Evolutionary conservation across 2,329 filamentous ascomycete species (phyloP).

Genomic region (Penicillium sp.): DNA sequence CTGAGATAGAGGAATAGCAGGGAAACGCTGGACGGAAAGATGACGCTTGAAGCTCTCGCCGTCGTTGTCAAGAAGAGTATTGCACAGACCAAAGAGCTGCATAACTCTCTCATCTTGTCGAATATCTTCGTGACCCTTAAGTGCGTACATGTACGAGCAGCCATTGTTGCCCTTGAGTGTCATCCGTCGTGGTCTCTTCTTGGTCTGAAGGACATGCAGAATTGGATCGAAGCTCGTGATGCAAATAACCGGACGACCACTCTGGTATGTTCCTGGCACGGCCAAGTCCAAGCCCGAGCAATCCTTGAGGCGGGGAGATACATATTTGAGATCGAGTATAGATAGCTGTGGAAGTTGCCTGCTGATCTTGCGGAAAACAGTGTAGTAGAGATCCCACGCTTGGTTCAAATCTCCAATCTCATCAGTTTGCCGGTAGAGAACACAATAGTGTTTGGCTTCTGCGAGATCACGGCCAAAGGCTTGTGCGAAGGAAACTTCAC

Average conservation of each 20-base stretch:
- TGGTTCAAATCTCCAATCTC: constrained; percentile 95
- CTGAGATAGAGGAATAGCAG: constrained; percentile 94
- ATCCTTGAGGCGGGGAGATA: constrained; percentile 87
- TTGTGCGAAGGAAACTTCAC: constrained; percentile 96
- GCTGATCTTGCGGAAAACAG: constrained; percentile 93
- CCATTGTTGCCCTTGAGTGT: constrained; percentile 88
- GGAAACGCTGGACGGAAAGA: constrained; percentile 92
- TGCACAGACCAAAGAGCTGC: constrained; percentile 97
- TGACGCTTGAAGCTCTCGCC: constrained; percentile 97
- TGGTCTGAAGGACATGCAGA: constrained; percentile 90
- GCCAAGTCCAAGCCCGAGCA: constrained; percentile 86
- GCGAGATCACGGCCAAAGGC: constrained; percentile 94
- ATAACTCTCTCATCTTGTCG: constrained; percentile 98
- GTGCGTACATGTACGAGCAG: constrained; percentile 77
- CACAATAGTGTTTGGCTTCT: constrained; percentile 94
- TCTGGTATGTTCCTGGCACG: constrained; percentile 92
- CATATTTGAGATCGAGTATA: constrained; percentile 90
- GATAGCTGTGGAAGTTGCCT: constrained; percentile 91
- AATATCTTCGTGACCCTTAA: constrained; percentile 99
- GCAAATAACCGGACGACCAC: constrained; percentile 73
- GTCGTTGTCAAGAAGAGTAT: constrained; percentile 90
- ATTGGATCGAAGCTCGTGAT: constrained; percentile 90
- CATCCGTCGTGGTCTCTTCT: constrained; percentile 90
- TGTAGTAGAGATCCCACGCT: constrained; percentile 99
- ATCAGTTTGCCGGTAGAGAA: constrained; percentile 82